phyloP scores from a whole-genome alignment of 768 basidiomycete genomes.

The Pilatotrama ljubarskyi region DNA sequence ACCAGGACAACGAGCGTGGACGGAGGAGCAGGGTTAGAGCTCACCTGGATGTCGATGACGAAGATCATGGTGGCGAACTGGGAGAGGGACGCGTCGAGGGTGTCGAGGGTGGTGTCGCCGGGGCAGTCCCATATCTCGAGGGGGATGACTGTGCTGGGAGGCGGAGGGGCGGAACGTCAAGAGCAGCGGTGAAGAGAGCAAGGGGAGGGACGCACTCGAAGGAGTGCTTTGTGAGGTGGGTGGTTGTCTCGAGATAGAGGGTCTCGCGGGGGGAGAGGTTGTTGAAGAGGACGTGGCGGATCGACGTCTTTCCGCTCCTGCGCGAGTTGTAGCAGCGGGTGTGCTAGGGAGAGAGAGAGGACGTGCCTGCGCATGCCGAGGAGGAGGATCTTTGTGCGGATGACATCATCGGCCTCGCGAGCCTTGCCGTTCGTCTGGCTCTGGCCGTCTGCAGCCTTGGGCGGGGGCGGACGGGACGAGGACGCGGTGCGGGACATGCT shows the following conservation, averaged over 20 bases:
- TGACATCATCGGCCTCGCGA: slow-evolving; percentile 7
- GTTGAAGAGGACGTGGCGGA: slow-evolving; percentile 90
- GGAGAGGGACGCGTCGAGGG: slow-evolving; percentile 72
- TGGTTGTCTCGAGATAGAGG: slow-evolving; percentile 88
- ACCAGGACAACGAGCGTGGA: not conserved
- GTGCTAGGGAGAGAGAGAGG: not conserved
- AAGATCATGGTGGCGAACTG: slow-evolving; percentile 87
- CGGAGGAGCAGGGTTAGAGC: slow-evolving; percentile 25
- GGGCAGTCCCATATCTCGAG: slow-evolving; percentile 97
- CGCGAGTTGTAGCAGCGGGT: not conserved
- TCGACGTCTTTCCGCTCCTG: slow-evolving; percentile 92
- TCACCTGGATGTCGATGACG: slow-evolving; percentile 91
- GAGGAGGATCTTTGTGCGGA: slow-evolving; percentile 69
- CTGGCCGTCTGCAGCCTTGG: not conserved
- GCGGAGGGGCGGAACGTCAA: not conserved
- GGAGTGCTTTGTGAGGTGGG: slow-evolving; percentile 67
- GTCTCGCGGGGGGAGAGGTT: slow-evolving; percentile 79
- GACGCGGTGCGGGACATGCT: slow-evolving; percentile 5
- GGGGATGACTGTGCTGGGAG: slow-evolving; percentile 79
- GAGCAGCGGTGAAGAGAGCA: slow-evolving; percentile 1
- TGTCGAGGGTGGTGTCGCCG: slow-evolving; percentile 76
- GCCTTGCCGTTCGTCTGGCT: not conserved
- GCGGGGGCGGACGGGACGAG: slow-evolving; percentile 3
- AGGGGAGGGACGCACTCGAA: slow-evolving; percentile 67
- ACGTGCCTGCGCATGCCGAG: slow-evolving; percentile 70